These are phyloP conservation scores for Fagus sylvatica DNA, from an alignment of 306 rosid genomes.

Conservation along the genomic window DNA sequence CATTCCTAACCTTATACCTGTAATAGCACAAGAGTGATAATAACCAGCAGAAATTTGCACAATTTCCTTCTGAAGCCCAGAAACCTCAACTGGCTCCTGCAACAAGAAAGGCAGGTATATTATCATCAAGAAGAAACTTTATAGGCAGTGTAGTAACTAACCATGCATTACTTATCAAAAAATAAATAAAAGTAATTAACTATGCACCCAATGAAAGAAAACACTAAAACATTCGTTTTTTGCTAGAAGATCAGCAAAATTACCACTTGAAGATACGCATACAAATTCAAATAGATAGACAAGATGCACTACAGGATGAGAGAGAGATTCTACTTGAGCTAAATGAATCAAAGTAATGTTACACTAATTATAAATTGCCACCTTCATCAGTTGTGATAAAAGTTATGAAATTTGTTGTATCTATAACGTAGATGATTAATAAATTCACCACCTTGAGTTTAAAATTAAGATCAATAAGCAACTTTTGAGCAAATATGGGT, in stretches of 20 bases:
- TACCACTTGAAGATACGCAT: not conserved
- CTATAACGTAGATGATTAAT: too few relatives aligned
- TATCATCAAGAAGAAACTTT: not conserved
- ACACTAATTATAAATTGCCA: too few relatives aligned
- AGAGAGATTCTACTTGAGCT: not conserved
- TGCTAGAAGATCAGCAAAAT: not conserved
- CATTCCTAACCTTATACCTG: slow-evolving; percentile 53
- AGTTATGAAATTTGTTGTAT: too few relatives aligned
- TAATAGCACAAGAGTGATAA: slow-evolving; percentile 79
- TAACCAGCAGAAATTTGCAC: slow-evolving; percentile 82
- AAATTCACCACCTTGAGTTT: too few relatives aligned
- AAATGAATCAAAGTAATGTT: not conserved
- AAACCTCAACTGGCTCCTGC: slow-evolving; percentile 71
- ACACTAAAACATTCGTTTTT: not conserved
- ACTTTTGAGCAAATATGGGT: not conserved
- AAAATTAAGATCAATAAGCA: too few relatives aligned
- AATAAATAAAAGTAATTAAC: too few relatives aligned
- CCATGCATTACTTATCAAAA: too few relatives aligned
- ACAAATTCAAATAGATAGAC: not conserved
- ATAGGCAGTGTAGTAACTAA: not conserved
- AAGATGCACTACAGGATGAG: not conserved
- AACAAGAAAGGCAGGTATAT: slow-evolving; percentile 25
- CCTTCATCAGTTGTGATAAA: too few relatives aligned
- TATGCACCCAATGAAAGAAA: not conserved
- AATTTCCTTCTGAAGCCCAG: slow-evolving; percentile 63